These are phyloP conservation scores for Eimeria zaria DNA, from an alignment of 169 alveolate genomes.

Conservation along the genomic window DNA sequence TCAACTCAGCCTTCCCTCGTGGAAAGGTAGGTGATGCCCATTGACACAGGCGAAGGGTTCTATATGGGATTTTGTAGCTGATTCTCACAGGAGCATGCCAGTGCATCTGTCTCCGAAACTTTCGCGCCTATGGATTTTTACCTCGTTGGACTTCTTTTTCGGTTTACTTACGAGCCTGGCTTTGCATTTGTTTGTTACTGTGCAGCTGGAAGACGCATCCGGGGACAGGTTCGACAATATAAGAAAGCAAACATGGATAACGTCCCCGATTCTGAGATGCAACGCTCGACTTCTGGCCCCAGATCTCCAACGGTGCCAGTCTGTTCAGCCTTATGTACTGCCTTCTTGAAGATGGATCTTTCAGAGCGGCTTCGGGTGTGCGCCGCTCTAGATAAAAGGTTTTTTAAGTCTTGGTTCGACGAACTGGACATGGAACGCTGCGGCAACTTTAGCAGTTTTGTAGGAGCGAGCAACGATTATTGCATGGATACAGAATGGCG, in stretches of 20 bases:
- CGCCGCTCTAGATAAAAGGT: not conserved
- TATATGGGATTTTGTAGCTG: not conserved
- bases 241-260: not conserved
- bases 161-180: not conserved
- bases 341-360: not conserved
- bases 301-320: not conserved
- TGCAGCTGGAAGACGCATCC: not conserved
- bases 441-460: conserved; percentile 11
- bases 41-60: not conserved
- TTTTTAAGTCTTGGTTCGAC: conserved; percentile 4
- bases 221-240: not conserved
- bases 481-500: not conserved
- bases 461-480: not conserved
- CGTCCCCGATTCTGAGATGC: not conserved
- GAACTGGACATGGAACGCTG: conserved; percentile 35
- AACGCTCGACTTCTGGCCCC: not conserved
- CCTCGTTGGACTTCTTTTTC: not conserved
- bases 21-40: not conserved
- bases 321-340: not conserved
- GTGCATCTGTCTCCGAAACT: not conserved
- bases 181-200: not conserved
- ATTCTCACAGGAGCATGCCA: not conserved
- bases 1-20: not conserved
- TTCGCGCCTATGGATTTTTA: not conserved
- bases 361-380: not conserved